Conservation (phyloP, 2,329 filamentous ascomycete genomes). For the Bipolaris victoriae region DNA sequence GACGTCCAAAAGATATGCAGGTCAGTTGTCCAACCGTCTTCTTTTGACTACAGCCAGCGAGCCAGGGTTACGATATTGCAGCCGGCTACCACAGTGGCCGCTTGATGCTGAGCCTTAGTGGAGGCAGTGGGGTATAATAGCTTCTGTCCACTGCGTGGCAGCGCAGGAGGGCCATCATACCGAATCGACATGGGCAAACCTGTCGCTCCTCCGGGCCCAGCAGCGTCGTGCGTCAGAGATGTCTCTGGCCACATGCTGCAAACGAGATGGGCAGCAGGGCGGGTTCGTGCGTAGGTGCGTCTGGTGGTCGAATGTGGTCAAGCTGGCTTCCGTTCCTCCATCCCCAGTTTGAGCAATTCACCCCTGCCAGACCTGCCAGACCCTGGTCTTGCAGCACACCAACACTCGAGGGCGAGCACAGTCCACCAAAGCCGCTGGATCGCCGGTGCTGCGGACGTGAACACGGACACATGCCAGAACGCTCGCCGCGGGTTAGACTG, state of each 20-base stretch:
- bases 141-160: slow-evolving; percentile 37
- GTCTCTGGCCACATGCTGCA: slow-evolving; percentile 44
- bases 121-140: slow-evolving; percentile 46
- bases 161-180: slow-evolving; percentile 46
- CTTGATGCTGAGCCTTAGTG: slow-evolving; percentile 39
- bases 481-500: slow-evolving; percentile 41
- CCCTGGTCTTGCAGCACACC: slow-evolving; percentile 33
- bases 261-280: slow-evolving; percentile 43
- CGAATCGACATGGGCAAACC: slow-evolving; percentile 39
- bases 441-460: slow-evolving; percentile 45
- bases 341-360: slow-evolving; percentile 37
- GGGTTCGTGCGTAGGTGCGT: slow-evolving; percentile 34
- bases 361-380: slow-evolving; percentile 24
- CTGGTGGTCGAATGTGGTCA: slow-evolving; percentile 31
- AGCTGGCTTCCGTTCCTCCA: slow-evolving; percentile 32
- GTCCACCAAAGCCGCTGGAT: slow-evolving; percentile 44
- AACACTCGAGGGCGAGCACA: slow-evolving; percentile 48
- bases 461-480: slow-evolving; percentile 39
- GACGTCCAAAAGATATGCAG: slow-evolving; percentile 38
- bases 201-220: slow-evolving; percentile 42
- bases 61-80: slow-evolving; percentile 48
- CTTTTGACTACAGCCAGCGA: slow-evolving; percentile 42
- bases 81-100: slow-evolving; percentile 40
- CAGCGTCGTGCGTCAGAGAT: slow-evolving; percentile 45
- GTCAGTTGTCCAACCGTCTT: slow-evolving; percentile 36